Evolutionary conservation across 2,329 filamentous ascomycete species (phyloP), one percentile per base, ranked within the genome.

Genomic region (Exserohilum turcica): DNA sequence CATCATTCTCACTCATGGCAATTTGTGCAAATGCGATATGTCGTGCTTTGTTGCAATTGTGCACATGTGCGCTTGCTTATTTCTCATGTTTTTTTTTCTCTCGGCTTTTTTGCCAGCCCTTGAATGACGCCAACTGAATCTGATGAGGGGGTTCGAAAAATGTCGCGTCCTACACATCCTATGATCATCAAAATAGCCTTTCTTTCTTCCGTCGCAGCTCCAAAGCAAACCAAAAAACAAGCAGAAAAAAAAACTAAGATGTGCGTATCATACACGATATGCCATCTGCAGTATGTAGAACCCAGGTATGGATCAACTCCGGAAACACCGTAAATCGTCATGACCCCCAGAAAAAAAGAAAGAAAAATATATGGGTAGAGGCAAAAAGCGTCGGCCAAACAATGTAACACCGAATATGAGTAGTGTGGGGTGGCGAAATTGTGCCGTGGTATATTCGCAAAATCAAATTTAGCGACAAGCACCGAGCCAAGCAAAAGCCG

Each of bases 391-490:
- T 40, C 38, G 28, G 40, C 29, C 42, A 44, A 12, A 19, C 21
- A 29, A 21, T 35, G 42, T 18, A 44, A 12, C 29, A 28, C 19
- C 42, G 21, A 35, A 24, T 8, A 33, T 24, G 2, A 8, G 10
- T 29, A 8, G 10, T 29, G 32, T n/a, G 44, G 21, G 21, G 4
- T 24, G 48, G 37, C 39, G 40, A 42, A 54, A 47, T 47, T 39
- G 42, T 50, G 50, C 42, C 42, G 42, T 57, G 42, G 50, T 54
- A 54, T 50, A 49, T 40, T 43, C 42, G 50, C 45, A 49, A 50
- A 50, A 50, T 49, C 21, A 42, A 43, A 28, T 43, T 39, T 32
- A 43, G 38, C 45, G 50, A 38, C 45, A 47, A 53, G 28, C 47
- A 40, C 28, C 36, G 43, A 37, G 39, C 40, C 33, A 39, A 38